Percentiles rank a stretch among this genome's conserved stretches.
Conservation (phyloP, 306 rosid genomes). For the Lotus japonicus region DNA sequence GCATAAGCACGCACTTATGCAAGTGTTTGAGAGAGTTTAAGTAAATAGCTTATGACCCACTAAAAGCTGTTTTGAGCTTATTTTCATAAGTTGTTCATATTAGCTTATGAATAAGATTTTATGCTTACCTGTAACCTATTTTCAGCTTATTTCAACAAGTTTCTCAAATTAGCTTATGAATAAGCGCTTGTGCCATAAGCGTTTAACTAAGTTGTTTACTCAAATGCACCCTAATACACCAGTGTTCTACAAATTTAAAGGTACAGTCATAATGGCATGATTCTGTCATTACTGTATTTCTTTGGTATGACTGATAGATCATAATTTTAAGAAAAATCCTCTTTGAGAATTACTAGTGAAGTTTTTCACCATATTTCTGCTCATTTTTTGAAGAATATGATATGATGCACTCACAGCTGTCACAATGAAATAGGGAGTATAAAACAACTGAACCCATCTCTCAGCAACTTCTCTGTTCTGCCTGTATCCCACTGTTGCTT, state of each 20-base stretch:
- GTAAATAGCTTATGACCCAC: too few relatives aligned
- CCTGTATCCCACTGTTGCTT: slow-evolving; percentile 90
- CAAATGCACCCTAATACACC: background rate
- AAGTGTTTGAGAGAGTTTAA: too few relatives aligned
- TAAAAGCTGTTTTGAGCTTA: too few relatives aligned
- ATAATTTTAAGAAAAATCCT: background rate
- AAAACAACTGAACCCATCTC: slow-evolving; percentile 89
- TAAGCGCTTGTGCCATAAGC: too few relatives aligned
- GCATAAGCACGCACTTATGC: too few relatives aligned
- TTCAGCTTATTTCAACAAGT: too few relatives aligned
- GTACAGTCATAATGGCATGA: background rate
- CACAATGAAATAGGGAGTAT: slow-evolving; percentile 70
- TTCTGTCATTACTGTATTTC: background rate
- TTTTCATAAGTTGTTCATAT: too few relatives aligned
- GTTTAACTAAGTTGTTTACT: too few relatives aligned
- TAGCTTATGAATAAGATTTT: too few relatives aligned
- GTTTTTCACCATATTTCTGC: background rate
- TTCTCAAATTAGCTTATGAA: too few relatives aligned
- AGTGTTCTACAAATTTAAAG: background rate
- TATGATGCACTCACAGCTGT: slow-evolving; percentile 57
- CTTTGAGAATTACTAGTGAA: background rate
- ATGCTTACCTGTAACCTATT: too few relatives aligned
- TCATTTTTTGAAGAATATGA: background rate
- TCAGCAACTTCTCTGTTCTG: slow-evolving; percentile 60
- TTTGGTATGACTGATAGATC: background rate